phyloP scores from a whole-genome alignment of 768 basidiomycete genomes.

The Sistotremastrum suecicum region DNA sequence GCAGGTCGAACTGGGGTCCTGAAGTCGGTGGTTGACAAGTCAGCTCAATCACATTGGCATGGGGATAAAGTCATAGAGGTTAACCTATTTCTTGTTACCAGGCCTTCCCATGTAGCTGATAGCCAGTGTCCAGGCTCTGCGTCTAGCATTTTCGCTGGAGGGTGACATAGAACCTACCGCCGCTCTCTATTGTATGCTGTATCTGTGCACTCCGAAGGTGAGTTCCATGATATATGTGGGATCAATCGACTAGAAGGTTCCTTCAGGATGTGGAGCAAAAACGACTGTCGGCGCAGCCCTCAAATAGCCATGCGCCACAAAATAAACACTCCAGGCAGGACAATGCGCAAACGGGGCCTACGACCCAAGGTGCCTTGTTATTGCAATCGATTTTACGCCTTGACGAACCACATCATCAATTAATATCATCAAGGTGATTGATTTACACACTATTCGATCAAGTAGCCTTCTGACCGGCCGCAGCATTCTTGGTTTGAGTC shows the following conservation, averaged over 20 bases:
- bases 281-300: constrained; percentile 5
- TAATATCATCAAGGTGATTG: constrained; percentile 55
- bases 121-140: no score
- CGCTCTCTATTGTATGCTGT: no score
- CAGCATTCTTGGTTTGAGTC: constrained; percentile 45
- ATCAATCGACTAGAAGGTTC: neutral
- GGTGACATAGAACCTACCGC: no score
- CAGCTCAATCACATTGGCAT: constrained; percentile 29
- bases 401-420: constrained; percentile 46
- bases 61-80: constrained; percentile 47
- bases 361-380: constrained; percentile 73
- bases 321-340: constrained; percentile 12
- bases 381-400: constrained; percentile 72
- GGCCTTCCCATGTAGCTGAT: no score
- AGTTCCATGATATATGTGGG: no score
- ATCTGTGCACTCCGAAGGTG: no score
- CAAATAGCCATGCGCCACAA: neutral
- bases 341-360: constrained; percentile 40
- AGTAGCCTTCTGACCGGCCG: neutral
- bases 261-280: constrained; percentile 9
- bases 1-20: constrained; percentile 60
- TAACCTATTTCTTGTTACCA: neutral
- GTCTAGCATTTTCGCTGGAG: no score
- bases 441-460: neutral
- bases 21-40: constrained; percentile 60